These are phyloP conservation scores for Chlorophyllum brunneum DNA, from an alignment of 768 basidiomycete species.

Conservation along the genomic window DNA sequence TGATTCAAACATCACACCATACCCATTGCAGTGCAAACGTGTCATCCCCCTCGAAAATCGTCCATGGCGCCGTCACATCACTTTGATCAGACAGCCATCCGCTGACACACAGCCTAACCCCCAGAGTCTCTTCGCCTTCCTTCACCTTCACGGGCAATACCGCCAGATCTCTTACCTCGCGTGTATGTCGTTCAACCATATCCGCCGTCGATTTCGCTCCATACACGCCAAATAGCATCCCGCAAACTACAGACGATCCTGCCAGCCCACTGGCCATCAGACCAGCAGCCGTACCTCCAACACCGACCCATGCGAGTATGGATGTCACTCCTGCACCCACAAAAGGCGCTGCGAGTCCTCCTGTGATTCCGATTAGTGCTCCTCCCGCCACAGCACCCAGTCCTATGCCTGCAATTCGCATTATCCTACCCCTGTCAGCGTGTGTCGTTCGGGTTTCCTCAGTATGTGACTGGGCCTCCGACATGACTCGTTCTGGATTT, in stretches of 20 bases:
- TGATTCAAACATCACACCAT: conserved; percentile 12
- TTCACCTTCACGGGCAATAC: conserved; percentile 41
- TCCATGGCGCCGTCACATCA: conserved; percentile 53
- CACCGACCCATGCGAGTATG: conserved; percentile 45
- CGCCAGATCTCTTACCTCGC: conserved; percentile 50
- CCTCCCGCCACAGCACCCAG: conserved; percentile 53
- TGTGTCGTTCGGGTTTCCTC: conserved; percentile 36
- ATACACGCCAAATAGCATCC: conserved; percentile 55
- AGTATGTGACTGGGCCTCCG: conserved; percentile 39
- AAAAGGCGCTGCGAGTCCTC: conserved; percentile 54
- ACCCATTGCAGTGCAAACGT: conserved; percentile 60
- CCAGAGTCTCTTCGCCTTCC: conserved; percentile 39
- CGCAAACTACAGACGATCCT: conserved; percentile 51
- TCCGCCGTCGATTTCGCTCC: conserved; percentile 44
- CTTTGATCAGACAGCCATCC: conserved; percentile 45
- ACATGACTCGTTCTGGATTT: conserved; percentile 42
- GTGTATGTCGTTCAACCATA: conserved; percentile 47
- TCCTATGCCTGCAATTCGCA: conserved; percentile 46
- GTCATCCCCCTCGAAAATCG: conserved; percentile 44
- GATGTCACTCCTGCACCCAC: conserved; percentile 51
- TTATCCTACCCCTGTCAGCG: conserved; percentile 34
- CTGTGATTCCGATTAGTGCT: conserved; percentile 52
- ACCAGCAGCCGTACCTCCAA: conserved; percentile 51
- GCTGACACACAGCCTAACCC: conserved; percentile 49
- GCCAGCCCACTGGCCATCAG: conserved; percentile 50